Conservation (phyloP, 2,329 filamentous ascomycete genomes). For the Sphaerulina vaccinii region DNA sequence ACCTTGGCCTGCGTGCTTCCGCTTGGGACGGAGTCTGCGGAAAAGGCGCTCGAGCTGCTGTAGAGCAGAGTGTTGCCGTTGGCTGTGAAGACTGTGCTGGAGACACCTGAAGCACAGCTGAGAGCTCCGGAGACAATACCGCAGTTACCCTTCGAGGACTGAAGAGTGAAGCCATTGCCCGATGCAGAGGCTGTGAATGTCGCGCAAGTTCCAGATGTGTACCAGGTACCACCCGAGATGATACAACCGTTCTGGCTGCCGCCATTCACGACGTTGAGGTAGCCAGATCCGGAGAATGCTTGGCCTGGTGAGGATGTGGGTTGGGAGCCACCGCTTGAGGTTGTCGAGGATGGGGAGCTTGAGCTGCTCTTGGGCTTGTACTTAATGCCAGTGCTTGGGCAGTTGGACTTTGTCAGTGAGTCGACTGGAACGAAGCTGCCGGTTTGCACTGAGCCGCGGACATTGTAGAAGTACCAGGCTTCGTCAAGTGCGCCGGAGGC, state of each 20-base stretch:
- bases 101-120: constrained; percentile 54
- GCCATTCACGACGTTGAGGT: constrained; percentile 55
- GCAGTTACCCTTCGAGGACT: constrained; percentile 60
- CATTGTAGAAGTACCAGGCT: constrained; percentile 64
- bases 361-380: constrained; percentile 59
- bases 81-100: constrained; percentile 44
- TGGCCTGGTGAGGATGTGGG: constrained; percentile 34
- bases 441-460: constrained; percentile 57
- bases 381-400: constrained; percentile 61
- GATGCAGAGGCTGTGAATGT: constrained; percentile 57
- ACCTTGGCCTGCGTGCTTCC: constrained; percentile 48
- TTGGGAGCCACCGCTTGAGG: constrained; percentile 32
- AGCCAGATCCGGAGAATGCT: constrained; percentile 60
- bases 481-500: constrained; percentile 50
- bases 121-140: constrained; percentile 55
- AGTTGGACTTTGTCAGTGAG: constrained; percentile 57
- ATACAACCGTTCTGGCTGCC: constrained; percentile 61
- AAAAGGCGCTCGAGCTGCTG: constrained; percentile 43
- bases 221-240: constrained; percentile 67
- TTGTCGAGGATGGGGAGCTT: constrained; percentile 32
- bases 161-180: constrained; percentile 55
- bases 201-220: constrained; percentile 65
- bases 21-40: constrained; percentile 44
- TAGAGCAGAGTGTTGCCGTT: constrained; percentile 40
- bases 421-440: constrained; percentile 60